Evolutionary conservation across 2,329 filamentous ascomycete genomes (phyloP).

Genomic region (Colletotrichum sp.): DNA sequence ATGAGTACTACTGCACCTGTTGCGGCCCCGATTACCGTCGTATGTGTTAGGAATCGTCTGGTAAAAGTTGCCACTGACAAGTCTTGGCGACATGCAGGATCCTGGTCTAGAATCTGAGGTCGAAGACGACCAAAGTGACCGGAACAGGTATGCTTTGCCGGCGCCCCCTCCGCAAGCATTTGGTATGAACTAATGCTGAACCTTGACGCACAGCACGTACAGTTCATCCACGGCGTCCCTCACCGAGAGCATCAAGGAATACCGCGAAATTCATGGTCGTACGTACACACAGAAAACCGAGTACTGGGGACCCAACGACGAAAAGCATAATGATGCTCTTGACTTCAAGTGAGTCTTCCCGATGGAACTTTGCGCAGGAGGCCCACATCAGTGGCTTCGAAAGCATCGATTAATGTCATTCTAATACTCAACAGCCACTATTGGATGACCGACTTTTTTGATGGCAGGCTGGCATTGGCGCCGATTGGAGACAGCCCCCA

Average conservation of each 20-base stretch:
- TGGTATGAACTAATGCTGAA: not conserved
- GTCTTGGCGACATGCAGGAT: not conserved
- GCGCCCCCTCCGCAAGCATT: too few relatives aligned
- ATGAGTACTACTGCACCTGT: not conserved
- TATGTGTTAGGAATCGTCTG: not conserved
- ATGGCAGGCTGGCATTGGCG: slow-evolving; percentile 38
- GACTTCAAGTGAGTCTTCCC: slow-evolving; percentile 4
- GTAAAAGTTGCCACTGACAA: not conserved
- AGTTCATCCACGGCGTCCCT: slow-evolving; percentile 31
- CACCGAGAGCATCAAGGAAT: slow-evolving; percentile 34
- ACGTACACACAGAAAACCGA: slow-evolving; percentile 30
- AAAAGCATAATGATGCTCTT: slow-evolving; percentile 23
- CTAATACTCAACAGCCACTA: not conserved
- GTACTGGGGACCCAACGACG: slow-evolving; percentile 27
- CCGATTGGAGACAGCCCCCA: slow-evolving; percentile 34
- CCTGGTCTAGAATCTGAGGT: not conserved
- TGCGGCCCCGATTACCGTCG: not conserved
- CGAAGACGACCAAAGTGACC: not conserved
- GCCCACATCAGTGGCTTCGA: too few relatives aligned
- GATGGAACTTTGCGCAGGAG: too few relatives aligned
- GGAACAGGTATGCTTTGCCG: not conserved
- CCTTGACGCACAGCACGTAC: not conserved
- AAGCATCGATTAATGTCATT: too few relatives aligned
- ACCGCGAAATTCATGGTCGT: slow-evolving; percentile 35
- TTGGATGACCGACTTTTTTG: slow-evolving; percentile 28